These are phyloP conservation scores for Chalciporus pseudorubinellus DNA, from an alignment of 768 basidiomycete species.

Conservation along the genomic window DNA sequence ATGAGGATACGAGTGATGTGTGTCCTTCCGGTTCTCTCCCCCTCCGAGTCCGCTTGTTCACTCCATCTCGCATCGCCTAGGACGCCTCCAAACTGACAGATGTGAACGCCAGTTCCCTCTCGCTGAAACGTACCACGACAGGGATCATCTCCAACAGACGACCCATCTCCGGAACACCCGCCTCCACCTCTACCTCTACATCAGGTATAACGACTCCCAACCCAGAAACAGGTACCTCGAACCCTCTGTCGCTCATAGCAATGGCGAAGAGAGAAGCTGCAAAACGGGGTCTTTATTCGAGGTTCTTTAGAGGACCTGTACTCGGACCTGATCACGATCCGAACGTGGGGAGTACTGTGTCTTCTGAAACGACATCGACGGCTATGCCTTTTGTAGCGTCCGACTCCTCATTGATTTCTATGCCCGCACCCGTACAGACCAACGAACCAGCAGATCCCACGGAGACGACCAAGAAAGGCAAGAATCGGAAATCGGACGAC, in stretches of 20 bases:
- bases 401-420: not conserved
- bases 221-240: slow-evolving; percentile 9
- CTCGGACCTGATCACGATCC: slow-evolving; percentile 45
- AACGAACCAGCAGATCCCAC: not conserved
- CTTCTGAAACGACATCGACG: no score
- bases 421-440: not conserved
- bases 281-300: slow-evolving; percentile 67
- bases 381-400: not conserved
- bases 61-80: slow-evolving; percentile 5
- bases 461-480: not conserved
- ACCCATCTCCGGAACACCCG: slow-evolving; percentile 50
- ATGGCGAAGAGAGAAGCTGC: slow-evolving; percentile 79
- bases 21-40: not conserved
- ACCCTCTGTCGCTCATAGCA: slow-evolving; percentile 50
- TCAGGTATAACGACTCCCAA: slow-evolving; percentile 45
- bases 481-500: slow-evolving; percentile 12
- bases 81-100: slow-evolving; percentile 7
- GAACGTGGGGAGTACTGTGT: not conserved
- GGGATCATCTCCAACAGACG: slow-evolving; percentile 75
- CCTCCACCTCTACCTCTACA: slow-evolving; percentile 27
- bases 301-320: slow-evolving; percentile 77
- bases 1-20: slow-evolving; percentile 42
- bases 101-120: slow-evolving; percentile 10
- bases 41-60: not conserved
- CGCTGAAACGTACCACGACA: slow-evolving; percentile 61